Percentiles rank a stretch among this genome's conserved stretches.
Evolutionary conservation across 208 protist genomes (phyloP).

Genomic region (Wallacemonas sp.): DNA sequence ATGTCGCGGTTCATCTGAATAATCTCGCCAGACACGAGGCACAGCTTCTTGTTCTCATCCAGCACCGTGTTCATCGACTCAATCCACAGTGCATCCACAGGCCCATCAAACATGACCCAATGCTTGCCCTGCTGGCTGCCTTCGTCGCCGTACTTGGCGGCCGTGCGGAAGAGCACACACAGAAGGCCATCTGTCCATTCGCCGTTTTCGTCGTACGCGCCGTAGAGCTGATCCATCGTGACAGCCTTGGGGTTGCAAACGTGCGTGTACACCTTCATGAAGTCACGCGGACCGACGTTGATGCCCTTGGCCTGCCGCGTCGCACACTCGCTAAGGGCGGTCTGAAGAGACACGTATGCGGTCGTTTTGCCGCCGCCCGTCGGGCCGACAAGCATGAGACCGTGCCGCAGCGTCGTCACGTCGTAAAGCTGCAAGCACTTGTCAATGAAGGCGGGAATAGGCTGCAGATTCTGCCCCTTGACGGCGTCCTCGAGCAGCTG

Average conservation of each 20-base stretch:
- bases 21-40: constrained; percentile 94
- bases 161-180: constrained; percentile 92
- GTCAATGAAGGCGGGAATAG: constrained; percentile 90
- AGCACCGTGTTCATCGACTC: constrained; percentile 97
- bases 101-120: constrained; percentile 98
- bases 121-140: constrained; percentile 89
- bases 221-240: constrained; percentile 98
- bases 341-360: constrained; percentile 88
- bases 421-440: constrained; percentile 99
- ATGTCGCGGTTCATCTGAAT: constrained; percentile 95
- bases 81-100: constrained; percentile 96
- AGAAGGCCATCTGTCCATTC: constrained; percentile 98
- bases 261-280: constrained; percentile 92
- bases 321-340: constrained; percentile 76
- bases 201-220: constrained; percentile 95
- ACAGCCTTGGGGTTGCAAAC: constrained; percentile 98
- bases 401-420: constrained; percentile 97
- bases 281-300: constrained; percentile 63
- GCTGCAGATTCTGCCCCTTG: constrained; percentile 75
- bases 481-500: constrained; percentile 71
- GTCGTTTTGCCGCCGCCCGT: constrained; percentile 96
- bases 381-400: constrained; percentile 97
- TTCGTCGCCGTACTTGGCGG: constrained; percentile 87
- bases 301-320: constrained; percentile 68
- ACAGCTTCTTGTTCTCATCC: constrained; percentile 97